A percentile compares a stretch with the other conserved stretches of the same genome.
These are phyloP conservation scores for Xylona heveae DNA, from an alignment of 495 filamentous ascomycete species.

Conservation along the genomic window DNA sequence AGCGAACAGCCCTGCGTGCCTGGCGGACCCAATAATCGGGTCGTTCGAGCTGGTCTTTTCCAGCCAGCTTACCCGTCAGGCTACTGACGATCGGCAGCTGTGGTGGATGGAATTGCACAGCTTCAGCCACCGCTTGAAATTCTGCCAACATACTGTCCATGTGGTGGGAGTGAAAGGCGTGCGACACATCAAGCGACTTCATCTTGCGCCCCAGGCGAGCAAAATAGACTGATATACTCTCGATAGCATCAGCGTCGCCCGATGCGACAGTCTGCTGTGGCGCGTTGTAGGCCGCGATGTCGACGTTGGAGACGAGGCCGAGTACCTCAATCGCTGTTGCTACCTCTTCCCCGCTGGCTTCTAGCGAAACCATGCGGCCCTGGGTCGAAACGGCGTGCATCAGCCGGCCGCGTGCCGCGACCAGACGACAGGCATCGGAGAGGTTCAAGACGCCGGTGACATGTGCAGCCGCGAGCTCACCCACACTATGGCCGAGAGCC, in stretches of 20 bases:
- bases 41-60: conserved; percentile 9
- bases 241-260: conserved; percentile 9
- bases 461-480: conserved; percentile 12
- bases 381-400: conserved; percentile 11
- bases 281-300: conserved; percentile 10
- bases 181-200: conserved; percentile 6
- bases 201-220: conserved; percentile 8
- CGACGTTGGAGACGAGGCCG: conserved; percentile 4
- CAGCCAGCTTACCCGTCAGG: conserved; percentile 10
- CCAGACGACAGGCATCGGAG: conserved; percentile 11
- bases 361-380: conserved; percentile 10
- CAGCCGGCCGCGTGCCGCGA: conserved; percentile 11
- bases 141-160: conserved; percentile 12
- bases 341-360: conserved; percentile 7
- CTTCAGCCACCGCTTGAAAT: conserved; percentile 9
- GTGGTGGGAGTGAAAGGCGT: conserved; percentile 13
- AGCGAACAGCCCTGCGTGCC: conserved; percentile 11
- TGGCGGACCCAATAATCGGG: conserved; percentile 14
- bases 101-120: conserved; percentile 10
- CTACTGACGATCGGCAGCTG: conserved; percentile 11
- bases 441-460: conserved; percentile 12
- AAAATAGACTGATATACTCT: conserved; percentile 6
- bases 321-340: conserved; percentile 6
- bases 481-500: conserved; percentile 13
- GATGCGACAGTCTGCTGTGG: conserved; percentile 13